Evolutionary conservation across 768 basidiomycete species (phyloP).

Genomic region (Boletus patriciae): DNA sequence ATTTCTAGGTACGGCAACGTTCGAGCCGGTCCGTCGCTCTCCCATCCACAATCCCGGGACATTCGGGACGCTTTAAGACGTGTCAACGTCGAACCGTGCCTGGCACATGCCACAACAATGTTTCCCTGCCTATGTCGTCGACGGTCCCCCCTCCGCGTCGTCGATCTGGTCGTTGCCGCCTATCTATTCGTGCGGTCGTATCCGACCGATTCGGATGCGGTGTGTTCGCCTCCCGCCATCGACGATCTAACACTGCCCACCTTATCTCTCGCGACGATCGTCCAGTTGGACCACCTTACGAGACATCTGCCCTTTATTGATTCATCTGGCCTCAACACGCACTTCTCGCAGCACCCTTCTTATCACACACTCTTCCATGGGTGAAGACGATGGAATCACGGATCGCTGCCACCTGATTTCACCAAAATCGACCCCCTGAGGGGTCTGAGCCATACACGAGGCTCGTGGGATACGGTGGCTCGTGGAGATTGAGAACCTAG

Average conservation of each 20-base stretch:
- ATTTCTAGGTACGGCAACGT: slow-evolving; percentile 1
- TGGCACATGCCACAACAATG: slow-evolving; percentile 11
- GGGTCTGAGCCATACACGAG: slow-evolving; percentile 19
- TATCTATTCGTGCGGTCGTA: slow-evolving; percentile 2
- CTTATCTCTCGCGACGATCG: slow-evolving; percentile 12
- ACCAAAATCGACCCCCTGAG: slow-evolving; percentile 15
- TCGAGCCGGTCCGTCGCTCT: background rate
- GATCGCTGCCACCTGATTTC: slow-evolving; percentile 6
- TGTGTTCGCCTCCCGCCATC: slow-evolving; percentile 6
- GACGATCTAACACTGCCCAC: slow-evolving; percentile 14
- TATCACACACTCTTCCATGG: slow-evolving; percentile 13
- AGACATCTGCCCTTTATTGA: slow-evolving; percentile 1
- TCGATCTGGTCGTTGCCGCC: background rate
- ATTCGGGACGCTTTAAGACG: background rate
- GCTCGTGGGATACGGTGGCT: slow-evolving; percentile 10
- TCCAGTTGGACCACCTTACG: slow-evolving; percentile 19
- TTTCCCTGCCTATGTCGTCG: background rate
- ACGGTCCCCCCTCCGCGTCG: background rate
- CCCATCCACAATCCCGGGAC: background rate
- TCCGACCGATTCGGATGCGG: background rate
- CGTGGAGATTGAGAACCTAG: slow-evolving; percentile 13
- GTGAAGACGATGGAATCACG: slow-evolving; percentile 20
- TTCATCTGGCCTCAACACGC: background rate
- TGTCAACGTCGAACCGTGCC: slow-evolving; percentile 9
- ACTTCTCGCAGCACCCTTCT: slow-evolving; percentile 1